phyloP scores from a whole-genome alignment of 2,329 filamentous ascomycete species.

The Cylindrodendrum hubeiense region DNA sequence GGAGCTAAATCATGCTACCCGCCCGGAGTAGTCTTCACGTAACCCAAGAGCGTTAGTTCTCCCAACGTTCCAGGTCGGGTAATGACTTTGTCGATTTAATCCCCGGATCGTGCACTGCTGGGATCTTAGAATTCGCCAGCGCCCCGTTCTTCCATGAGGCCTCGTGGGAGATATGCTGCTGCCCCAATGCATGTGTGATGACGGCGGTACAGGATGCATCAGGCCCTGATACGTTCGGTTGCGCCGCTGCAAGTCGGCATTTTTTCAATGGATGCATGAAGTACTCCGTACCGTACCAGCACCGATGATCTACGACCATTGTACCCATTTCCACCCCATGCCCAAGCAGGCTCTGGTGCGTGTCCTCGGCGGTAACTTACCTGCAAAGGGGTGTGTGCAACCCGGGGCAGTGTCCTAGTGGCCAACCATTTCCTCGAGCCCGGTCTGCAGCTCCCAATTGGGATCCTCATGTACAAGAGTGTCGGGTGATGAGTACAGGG shows the following conservation, averaged over 20 bases:
- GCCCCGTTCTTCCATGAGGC: not conserved
- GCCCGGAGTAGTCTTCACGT: too few species aligned
- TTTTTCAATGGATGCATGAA: constrained; percentile 10
- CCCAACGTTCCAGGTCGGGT: not conserved
- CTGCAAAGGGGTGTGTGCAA: constrained; percentile 25
- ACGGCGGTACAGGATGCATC: not conserved
- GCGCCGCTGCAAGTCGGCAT: constrained; percentile 7
- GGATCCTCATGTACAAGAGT: constrained; percentile 20
- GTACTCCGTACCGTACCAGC: too few species aligned
- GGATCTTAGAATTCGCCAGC: not conserved
- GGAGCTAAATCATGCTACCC: not conserved
- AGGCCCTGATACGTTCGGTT: constrained; percentile 12
- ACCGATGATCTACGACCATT: not conserved
- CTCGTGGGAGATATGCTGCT: not conserved
- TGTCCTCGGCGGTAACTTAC: constrained; percentile 24
- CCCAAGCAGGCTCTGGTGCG: constrained; percentile 12
- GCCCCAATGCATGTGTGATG: not conserved
- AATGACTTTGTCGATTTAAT: not conserved
- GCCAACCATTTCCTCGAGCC: constrained; percentile 20
- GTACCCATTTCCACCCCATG: constrained; percentile 6
- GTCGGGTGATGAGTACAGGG: constrained; percentile 25
- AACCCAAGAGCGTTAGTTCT: not conserved
- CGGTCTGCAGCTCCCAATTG: constrained; percentile 21
- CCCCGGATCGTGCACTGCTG: not conserved
- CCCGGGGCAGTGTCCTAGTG: constrained; percentile 6